Evolutionary conservation across 257 asterid genomes (phyloP).

Genomic region (Solanum chaucha): DNA sequence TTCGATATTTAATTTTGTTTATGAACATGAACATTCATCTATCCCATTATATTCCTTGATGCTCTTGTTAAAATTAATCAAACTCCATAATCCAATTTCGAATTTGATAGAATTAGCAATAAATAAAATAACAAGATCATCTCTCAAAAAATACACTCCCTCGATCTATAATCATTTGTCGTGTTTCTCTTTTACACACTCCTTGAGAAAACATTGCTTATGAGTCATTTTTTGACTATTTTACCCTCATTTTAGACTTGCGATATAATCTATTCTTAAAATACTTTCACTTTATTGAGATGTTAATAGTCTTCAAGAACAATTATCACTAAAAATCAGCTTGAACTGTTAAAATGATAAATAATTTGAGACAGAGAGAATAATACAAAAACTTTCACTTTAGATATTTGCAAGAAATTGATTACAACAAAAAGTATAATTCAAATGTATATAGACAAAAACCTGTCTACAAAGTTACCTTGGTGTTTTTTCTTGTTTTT

Average conservation of each 20-base stretch:
- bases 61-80: background rate
- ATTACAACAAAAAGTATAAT: background rate
- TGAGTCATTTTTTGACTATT: too few species aligned
- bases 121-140: background rate
- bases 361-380: background rate
- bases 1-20: background rate
- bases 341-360: too few species aligned
- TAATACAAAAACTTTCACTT: background rate
- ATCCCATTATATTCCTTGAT: background rate
- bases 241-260: background rate
- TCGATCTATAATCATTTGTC: too few species aligned
- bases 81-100: background rate
- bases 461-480: background rate
- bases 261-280: too few species aligned
- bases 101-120: background rate
- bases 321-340: too few species aligned
- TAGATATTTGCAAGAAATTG: background rate
- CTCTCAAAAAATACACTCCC: background rate
- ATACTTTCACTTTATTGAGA: too few species aligned
- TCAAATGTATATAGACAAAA: background rate
- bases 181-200: too few species aligned
- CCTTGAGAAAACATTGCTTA: background rate
- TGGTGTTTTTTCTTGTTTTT: too few species aligned
- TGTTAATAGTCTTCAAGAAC: background rate
- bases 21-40: background rate